Evolutionary conservation across 768 basidiomycete genomes (phyloP), one percentile per base, ranked within the genome.

Genomic region (Amanita polypyramis): DNA sequence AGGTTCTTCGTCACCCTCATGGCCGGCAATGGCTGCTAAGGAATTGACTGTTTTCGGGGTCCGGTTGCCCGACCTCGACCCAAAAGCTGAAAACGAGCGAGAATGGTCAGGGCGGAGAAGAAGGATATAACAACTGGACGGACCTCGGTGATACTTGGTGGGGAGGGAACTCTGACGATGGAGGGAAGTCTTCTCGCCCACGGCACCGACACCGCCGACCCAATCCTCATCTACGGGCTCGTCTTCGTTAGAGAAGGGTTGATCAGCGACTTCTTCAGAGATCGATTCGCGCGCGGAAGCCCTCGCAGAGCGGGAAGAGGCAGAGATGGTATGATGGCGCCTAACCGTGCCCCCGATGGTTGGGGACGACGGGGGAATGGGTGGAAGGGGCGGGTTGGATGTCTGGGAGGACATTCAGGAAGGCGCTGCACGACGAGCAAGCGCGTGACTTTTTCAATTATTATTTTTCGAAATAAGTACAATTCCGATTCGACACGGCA

Each of bases 1-100:
- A 48, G 87, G 84, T 54, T 90, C 88, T 60, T 92, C 88, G 51
- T 89, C 88, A 55, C 82, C 86, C 56, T 92, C 88, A 57, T 87
- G 83, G 35, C 86, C 87, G 44, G 85, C 80, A 63, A 92, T 91
- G 47, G 85, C 85, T 30, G 84, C 77, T 45, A 92, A 77, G 62
- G 85, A 90, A 58, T 89, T 90, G 64, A 90, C 69, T 19, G 77
- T 76, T 51, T 85, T 80, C 29, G 84, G 82, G 20, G 85, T 83
- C 53, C 74, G 60, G 55, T 68, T 82, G 21, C 83, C 82, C 9
- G 77, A 58, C 58, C 78, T 78, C 45, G 75, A 65, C 7, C 67
- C 63, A 52, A 77, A 74, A 32, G 71, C 80, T 82, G 52, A 38
- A 52, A 57, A 40, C 45, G 51, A 49, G 41, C 51, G 51, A 48